phyloP scores from a whole-genome alignment of 148 eudicot genomes.

The Chenopodium album region DNA sequence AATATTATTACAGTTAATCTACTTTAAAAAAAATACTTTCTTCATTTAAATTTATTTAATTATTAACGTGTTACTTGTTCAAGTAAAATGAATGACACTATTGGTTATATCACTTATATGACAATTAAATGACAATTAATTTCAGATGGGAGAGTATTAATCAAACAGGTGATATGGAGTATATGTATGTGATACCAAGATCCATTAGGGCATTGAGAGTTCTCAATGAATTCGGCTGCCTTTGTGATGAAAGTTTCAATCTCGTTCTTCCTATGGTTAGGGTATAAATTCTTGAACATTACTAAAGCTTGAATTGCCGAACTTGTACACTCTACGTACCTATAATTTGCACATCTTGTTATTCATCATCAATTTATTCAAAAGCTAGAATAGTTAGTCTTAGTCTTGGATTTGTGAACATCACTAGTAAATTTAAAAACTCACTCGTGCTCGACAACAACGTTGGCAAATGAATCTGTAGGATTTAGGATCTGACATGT shows the following conservation, averaged over 20 bases:
- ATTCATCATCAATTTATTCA: too few relatives aligned
- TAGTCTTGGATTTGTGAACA: neutral
- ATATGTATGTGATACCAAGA: conserved; percentile 26
- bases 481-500: conserved; percentile 45
- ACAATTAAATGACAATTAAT: too few relatives aligned
- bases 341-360: neutral
- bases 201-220: conserved; percentile 38
- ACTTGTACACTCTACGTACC: conserved; percentile 39
- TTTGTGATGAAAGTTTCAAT: conserved; percentile 33
- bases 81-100: too few relatives aligned
- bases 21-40: too few relatives aligned
- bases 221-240: conserved; percentile 31
- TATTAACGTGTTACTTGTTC: too few relatives aligned
- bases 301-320: conserved; percentile 44
- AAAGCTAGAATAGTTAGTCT: neutral
- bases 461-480: conserved; percentile 46
- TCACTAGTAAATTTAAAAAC: neutral
- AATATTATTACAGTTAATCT: too few relatives aligned
- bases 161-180: too few relatives aligned
- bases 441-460: conserved; percentile 54
- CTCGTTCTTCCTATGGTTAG: conserved; percentile 40
- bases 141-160: too few relatives aligned
- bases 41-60: too few relatives aligned
- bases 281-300: conserved; percentile 42
- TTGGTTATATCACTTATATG: too few relatives aligned